Conservation (phyloP, 208 protist genomes). For the Leishmania martiniquensis region DNA sequence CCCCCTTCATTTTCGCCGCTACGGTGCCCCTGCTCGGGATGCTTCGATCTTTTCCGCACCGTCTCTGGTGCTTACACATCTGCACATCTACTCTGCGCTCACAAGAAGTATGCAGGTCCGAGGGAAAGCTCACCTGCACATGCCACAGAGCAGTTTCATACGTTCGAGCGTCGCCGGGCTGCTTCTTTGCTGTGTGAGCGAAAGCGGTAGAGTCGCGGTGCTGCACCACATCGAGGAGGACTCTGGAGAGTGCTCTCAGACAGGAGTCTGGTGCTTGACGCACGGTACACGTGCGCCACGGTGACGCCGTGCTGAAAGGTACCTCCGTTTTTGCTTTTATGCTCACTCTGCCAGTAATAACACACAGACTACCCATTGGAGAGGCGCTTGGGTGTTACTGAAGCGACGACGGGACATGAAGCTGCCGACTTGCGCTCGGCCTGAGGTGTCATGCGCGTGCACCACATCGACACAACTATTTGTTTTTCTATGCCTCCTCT, state of each 20-base stretch:
- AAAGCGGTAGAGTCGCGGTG: neutral
- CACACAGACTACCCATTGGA: neutral
- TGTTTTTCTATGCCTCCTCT: conserved; percentile 12
- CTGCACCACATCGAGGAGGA: neutral
- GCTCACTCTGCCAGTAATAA: neutral
- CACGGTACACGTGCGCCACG: neutral
- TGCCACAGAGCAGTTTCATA: neutral
- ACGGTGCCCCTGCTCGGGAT: neutral
- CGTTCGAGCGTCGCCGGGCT: neutral
- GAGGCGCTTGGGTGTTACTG: neutral
- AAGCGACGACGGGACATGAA: neutral
- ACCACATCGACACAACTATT: neutral
- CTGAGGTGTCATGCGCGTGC: neutral
- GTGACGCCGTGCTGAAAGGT: neutral
- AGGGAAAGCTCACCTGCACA: neutral
- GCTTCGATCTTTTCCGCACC: neutral
- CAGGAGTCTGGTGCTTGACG: neutral
- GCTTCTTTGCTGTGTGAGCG: neutral
- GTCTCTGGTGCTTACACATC: neutral
- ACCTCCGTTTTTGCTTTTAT: neutral
- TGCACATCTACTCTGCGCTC: neutral
- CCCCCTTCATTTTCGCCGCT: neutral
- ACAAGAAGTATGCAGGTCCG: neutral
- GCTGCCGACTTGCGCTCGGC: neutral
- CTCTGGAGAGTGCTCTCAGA: neutral